A percentile compares a stretch with the other conserved stretches of the same genome.
Evolutionary conservation across 208 protist species (phyloP).

Genomic region (Leishmania tropica): DNA sequence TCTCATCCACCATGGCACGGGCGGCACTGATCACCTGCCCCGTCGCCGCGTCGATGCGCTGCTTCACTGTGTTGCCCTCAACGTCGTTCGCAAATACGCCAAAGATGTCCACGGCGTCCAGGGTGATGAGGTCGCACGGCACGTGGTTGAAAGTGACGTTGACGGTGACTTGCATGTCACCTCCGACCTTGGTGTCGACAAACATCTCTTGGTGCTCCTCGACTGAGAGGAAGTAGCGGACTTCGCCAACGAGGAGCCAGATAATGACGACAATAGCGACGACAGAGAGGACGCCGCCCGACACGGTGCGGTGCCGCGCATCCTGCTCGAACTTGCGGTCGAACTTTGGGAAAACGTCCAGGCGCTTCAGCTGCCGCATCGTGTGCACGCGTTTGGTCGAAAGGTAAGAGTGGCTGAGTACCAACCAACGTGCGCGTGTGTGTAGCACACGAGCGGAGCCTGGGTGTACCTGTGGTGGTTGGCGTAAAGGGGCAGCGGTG

Average conservation of each 20-base stretch:
- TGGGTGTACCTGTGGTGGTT: background rate
- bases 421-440: background rate
- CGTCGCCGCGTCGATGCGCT: constrained; percentile 44
- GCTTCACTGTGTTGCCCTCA: constrained; percentile 53
- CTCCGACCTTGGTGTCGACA: constrained; percentile 66
- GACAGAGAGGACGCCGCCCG: constrained; percentile 62
- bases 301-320: constrained; percentile 58
- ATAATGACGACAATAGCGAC: constrained; percentile 51
- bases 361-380: constrained; percentile 41
- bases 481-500: background rate
- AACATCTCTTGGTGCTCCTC: constrained; percentile 73
- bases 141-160: constrained; percentile 83
- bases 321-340: constrained; percentile 83
- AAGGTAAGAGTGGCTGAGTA: background rate
- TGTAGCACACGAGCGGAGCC: background rate
- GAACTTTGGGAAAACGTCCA: constrained; percentile 93
- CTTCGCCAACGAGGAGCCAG: constrained; percentile 63
- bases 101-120: constrained; percentile 77
- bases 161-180: constrained; percentile 61
- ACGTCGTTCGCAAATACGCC: constrained; percentile 45
- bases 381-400: background rate
- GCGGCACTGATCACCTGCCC: constrained; percentile 42
- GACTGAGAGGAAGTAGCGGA: constrained; percentile 67
- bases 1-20: constrained; percentile 43
- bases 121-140: constrained; percentile 76